Conservation (phyloP, 1,139 yeast genomes). For the Scheffersomyces insectosa region DNA sequence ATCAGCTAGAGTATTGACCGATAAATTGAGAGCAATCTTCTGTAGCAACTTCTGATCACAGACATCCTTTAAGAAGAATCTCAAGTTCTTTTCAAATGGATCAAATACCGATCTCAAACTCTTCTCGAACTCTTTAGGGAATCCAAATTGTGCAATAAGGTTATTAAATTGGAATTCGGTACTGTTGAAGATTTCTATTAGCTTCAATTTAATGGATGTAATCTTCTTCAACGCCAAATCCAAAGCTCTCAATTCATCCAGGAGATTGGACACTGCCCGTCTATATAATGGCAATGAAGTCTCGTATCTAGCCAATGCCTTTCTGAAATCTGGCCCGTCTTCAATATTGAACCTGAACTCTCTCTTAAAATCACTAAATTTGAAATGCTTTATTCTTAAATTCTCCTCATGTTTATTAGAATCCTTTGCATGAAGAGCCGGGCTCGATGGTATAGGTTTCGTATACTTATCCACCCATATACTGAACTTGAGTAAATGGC, state of each 20-base stretch:
- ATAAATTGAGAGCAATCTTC: slow-evolving; percentile 20
- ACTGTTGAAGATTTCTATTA: slow-evolving; percentile 24
- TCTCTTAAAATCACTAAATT: slow-evolving; percentile 8
- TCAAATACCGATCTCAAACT: slow-evolving; percentile 24
- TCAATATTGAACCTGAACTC: slow-evolving; percentile 43
- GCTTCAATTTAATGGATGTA: slow-evolving; percentile 17
- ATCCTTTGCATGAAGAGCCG: slow-evolving; percentile 4
- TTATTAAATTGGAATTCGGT: slow-evolving; percentile 18
- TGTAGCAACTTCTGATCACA: slow-evolving; percentile 30
- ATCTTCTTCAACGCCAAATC: slow-evolving; percentile 26
- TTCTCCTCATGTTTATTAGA: neutral
- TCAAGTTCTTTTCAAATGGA: slow-evolving; percentile 34
- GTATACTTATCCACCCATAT: slow-evolving; percentile 28
- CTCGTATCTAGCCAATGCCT: slow-evolving; percentile 56
- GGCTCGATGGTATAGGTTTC: slow-evolving; percentile 16
- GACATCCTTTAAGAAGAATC: slow-evolving; percentile 31
- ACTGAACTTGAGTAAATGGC: slow-evolving; percentile 27
- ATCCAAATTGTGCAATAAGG: slow-evolving; percentile 10
- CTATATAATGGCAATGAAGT: slow-evolving; percentile 50
- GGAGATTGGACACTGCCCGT: slow-evolving; percentile 33
- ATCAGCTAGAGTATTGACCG: slow-evolving; percentile 2
- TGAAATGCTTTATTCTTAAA: slow-evolving; percentile 1
- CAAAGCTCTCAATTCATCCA: slow-evolving; percentile 34
- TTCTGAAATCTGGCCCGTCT: slow-evolving; percentile 78
- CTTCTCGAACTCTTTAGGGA: slow-evolving; percentile 12